Evolutionary conservation across 1,284 basidiomycete species (phyloP).

Genomic region (Takashimella koratensis): DNA sequence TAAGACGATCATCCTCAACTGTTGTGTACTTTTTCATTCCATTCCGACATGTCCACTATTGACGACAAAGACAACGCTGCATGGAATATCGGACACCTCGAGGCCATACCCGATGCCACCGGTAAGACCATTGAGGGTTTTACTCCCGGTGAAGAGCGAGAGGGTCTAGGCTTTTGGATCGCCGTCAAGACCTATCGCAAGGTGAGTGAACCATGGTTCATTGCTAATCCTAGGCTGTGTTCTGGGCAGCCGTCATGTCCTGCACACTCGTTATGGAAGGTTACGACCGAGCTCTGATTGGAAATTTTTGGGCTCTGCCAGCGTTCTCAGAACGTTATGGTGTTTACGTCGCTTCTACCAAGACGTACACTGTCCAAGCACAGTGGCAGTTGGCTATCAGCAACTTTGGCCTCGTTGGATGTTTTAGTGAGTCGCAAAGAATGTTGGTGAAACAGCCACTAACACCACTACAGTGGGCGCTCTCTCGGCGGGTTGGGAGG

Average conservation of each 20-base stretch:
- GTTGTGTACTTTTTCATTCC: too few species aligned
- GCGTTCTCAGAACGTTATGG: conserved; percentile 17
- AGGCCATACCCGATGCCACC: background rate
- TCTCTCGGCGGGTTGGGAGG: too few species aligned
- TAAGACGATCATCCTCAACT: too few species aligned
- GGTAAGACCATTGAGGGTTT: conserved; percentile 17
- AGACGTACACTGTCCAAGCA: conserved; percentile 20
- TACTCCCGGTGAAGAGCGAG: conserved; percentile 23
- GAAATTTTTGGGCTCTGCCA: conserved; percentile 28
- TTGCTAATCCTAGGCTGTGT: background rate
- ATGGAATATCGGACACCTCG: too few species aligned
- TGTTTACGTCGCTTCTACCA: conserved; percentile 8
- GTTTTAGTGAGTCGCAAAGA: conserved; percentile 43
- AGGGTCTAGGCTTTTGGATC: too few species aligned
- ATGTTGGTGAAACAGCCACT: conserved; percentile 8
- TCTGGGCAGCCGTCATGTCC: background rate
- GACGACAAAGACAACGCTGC: too few species aligned
- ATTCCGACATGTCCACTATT: too few species aligned
- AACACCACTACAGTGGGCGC: too few species aligned
- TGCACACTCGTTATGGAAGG: conserved; percentile 16
- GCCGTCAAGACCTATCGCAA: too few species aligned
- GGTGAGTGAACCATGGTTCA: too few species aligned
- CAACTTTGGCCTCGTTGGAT: conserved; percentile 28
- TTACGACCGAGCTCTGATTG: conserved; percentile 32
- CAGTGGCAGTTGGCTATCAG: conserved; percentile 36